Evolutionary conservation across 2,329 filamentous ascomycete genomes (phyloP).

Genomic region (Neophaeococcomyces mojaviensis): DNA sequence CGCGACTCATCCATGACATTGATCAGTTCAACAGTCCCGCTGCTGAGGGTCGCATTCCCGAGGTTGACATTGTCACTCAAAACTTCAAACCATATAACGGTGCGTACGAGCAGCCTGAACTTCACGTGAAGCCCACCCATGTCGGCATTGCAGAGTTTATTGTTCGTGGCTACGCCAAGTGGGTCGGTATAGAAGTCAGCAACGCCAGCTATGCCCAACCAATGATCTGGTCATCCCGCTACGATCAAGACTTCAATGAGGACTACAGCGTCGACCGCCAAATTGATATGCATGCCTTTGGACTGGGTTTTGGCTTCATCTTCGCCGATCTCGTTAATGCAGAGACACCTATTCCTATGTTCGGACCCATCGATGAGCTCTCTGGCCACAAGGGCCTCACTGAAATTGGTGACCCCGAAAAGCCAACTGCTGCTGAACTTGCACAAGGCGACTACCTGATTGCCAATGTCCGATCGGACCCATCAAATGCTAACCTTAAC

Average conservation of each 20-base stretch:
- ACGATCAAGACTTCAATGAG: conserved; percentile 21
- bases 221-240: conserved; percentile 24
- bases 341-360: conserved; percentile 16
- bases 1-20: conserved; percentile 8
- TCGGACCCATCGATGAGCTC: conserved; percentile 18
- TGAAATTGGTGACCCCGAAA: conserved; percentile 17
- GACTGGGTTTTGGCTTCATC: conserved; percentile 21
- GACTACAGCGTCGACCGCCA: conserved; percentile 17
- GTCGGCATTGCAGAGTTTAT: conserved; percentile 19
- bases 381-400: conserved; percentile 17
- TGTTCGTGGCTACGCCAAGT: conserved; percentile 18
- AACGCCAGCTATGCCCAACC: conserved; percentile 18
- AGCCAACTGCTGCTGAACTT: conserved; percentile 20
- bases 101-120: conserved; percentile 15
- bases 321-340: conserved; percentile 21
- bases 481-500: conserved; percentile 7
- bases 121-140: conserved; percentile 18
- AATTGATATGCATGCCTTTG: conserved; percentile 24
- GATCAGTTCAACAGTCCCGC: conserved; percentile 7
- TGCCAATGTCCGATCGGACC: conserved; percentile 7
- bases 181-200: conserved; percentile 14
- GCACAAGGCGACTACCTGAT: conserved; percentile 14
- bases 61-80: conserved; percentile 16
- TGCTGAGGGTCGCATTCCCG: conserved; percentile 12
- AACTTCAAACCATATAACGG: conserved; percentile 19